Conservation (phyloP, 495 filamentous ascomycete genomes). For the Penicillium bialowiezense region DNA sequence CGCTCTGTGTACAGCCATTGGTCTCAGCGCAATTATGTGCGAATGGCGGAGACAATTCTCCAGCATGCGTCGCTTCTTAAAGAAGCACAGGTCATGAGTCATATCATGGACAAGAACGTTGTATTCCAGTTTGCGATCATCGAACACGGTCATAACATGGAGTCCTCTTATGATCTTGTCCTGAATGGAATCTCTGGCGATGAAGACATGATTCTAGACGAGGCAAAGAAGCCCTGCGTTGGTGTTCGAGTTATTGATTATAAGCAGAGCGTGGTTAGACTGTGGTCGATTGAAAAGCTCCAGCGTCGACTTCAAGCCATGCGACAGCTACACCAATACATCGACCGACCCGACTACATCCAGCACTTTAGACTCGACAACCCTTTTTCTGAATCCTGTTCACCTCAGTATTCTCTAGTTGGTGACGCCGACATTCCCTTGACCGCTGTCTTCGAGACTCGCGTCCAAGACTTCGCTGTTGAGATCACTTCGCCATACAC, state of each 20-base stretch:
- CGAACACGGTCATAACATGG: constrained; percentile 81
- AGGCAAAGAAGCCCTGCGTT: constrained; percentile 83
- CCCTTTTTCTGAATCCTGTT: constrained; percentile 84
- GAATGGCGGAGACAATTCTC: constrained; percentile 90
- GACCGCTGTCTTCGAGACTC: constrained; percentile 88
- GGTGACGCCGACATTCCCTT: constrained; percentile 94
- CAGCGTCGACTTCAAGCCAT: constrained; percentile 82
- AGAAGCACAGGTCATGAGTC: constrained; percentile 97
- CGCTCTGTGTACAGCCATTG: constrained; percentile 66
- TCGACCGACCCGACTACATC: constrained; percentile 89
- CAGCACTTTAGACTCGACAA: constrained; percentile 61
- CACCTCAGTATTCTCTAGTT: constrained; percentile 87
- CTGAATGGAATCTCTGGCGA: constrained; percentile 89
- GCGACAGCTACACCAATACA: constrained; percentile 95
- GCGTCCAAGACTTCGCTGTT: constrained; percentile 89
- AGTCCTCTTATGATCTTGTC: constrained; percentile 94
- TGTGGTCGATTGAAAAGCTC: constrained; percentile 94
- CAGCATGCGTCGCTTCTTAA: constrained; percentile 85
- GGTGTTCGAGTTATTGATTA: constrained; percentile 91
- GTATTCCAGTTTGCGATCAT: constrained; percentile 95
- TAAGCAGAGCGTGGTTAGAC: constrained; percentile 77
- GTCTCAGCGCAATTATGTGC: constrained; percentile 81
- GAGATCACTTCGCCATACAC: constrained; percentile 94
- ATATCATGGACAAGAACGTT: constrained; percentile 89
- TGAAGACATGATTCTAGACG: constrained; percentile 79